These are phyloP conservation scores for Microbotryum lychnidis-dioicae DNA, from an alignment of 1,284 basidiomycete genomes.

Conservation along the genomic window DNA sequence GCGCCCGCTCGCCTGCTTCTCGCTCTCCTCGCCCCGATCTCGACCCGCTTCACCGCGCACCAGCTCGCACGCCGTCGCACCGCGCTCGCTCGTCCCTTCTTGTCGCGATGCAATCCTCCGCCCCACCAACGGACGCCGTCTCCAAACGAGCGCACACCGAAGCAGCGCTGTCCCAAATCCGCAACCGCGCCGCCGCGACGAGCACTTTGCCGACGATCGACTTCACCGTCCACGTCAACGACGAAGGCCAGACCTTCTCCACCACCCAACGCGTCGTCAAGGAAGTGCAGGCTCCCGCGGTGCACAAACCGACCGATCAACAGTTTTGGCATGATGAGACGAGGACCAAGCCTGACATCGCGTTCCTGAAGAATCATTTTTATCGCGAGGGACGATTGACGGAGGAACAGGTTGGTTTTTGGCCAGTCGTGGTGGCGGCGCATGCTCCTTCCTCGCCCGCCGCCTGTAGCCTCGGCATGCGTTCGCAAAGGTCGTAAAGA, in stretches of 20 bases:
- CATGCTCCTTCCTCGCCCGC: not conserved
- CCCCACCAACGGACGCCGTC: too few relatives aligned
- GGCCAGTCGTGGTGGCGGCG: not conserved
- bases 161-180: constrained; percentile 14
- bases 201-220: constrained; percentile 35
- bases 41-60: too few relatives aligned
- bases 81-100: too few relatives aligned
- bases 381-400: constrained; percentile 75
- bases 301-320: constrained; percentile 79
- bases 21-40: too few relatives aligned
- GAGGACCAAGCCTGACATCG: constrained; percentile 82
- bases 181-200: constrained; percentile 10
- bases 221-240: constrained; percentile 42
- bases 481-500: not conserved
- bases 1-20: too few relatives aligned
- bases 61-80: too few relatives aligned
- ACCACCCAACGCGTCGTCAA: constrained; percentile 44
- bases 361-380: constrained; percentile 97
- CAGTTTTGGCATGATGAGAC: constrained; percentile 85
- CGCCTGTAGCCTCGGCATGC: not conserved
- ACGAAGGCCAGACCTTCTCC: constrained; percentile 42
- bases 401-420: constrained; percentile 22
- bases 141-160: constrained; percentile 15
- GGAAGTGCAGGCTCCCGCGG: constrained; percentile 90
- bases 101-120: not conserved